Conservation (phyloP, 371 early-diverging fungal genomes). For the Umbelopsis sp. region DNA sequence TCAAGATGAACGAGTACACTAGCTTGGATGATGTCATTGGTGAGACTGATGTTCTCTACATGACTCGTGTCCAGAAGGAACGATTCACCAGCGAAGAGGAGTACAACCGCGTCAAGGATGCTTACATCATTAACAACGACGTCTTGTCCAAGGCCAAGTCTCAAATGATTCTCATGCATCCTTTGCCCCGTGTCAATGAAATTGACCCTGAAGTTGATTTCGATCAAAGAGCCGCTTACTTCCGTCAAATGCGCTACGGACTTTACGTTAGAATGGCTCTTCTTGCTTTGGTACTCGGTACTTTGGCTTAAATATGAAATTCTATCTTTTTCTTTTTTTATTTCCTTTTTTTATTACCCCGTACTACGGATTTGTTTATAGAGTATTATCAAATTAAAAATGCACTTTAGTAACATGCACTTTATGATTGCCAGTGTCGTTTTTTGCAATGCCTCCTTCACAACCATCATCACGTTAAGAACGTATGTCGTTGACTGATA, state of each 20-base stretch:
- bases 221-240: slow-evolving; percentile 96
- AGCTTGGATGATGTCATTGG: slow-evolving; percentile 82
- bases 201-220: slow-evolving; percentile 97
- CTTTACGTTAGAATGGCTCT: slow-evolving; percentile 97
- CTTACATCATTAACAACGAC: slow-evolving; percentile 87
- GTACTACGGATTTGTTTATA: not conserved
- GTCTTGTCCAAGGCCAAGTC: slow-evolving; percentile 85
- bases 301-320: slow-evolving; percentile 30
- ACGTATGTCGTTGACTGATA: not conserved
- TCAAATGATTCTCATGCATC: slow-evolving; percentile 98
- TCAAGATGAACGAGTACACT: slow-evolving; percentile 71
- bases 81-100: slow-evolving; percentile 81
- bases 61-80: slow-evolving; percentile 97
- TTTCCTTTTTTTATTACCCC: slow-evolving; percentile 10
- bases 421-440: not conserved
- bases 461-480: too few species aligned
- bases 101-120: slow-evolving; percentile 78
- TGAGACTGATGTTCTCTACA: slow-evolving; percentile 93
- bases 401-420: slow-evolving; percentile 3
- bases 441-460: too few species aligned
- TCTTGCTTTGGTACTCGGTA: slow-evolving; percentile 79
- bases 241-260: slow-evolving; percentile 97
- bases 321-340: not conserved
- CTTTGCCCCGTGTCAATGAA: slow-evolving; percentile 93
- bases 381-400: slow-evolving; percentile 13